phyloP scores from a whole-genome alignment of 2,329 filamentous ascomycete species.

The Cyphellophora europaea region DNA sequence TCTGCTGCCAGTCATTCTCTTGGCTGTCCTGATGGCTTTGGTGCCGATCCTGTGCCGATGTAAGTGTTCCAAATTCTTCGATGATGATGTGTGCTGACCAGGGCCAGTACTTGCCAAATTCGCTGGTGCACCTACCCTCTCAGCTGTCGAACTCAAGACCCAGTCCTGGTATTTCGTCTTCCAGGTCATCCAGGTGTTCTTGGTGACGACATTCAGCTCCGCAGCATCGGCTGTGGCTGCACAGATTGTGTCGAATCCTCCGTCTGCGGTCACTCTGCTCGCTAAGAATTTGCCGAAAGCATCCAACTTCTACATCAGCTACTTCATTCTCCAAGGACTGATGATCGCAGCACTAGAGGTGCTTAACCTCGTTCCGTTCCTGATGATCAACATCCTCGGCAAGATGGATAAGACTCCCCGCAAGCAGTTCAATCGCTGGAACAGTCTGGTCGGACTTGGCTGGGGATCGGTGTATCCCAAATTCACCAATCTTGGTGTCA shows the following conservation, averaged over 20 bases:
- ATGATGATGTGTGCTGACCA: not conserved
- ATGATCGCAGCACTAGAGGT: slow-evolving; percentile 47
- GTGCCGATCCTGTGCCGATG: slow-evolving; percentile 73
- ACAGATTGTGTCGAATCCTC: slow-evolving; percentile 57
- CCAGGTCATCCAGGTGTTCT: slow-evolving; percentile 75
- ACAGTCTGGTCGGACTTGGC: slow-evolving; percentile 60
- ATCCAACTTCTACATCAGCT: slow-evolving; percentile 91
- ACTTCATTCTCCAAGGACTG: slow-evolving; percentile 86
- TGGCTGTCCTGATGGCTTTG: slow-evolving; percentile 77
- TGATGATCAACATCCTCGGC: slow-evolving; percentile 14
- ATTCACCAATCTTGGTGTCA: slow-evolving; percentile 76
- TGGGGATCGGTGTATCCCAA: slow-evolving; percentile 81
- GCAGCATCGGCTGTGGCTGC: slow-evolving; percentile 59
- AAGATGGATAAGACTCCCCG: slow-evolving; percentile 52
- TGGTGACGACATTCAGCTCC: slow-evolving; percentile 75
- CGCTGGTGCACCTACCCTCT: slow-evolving; percentile 68
- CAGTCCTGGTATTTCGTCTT: slow-evolving; percentile 77
- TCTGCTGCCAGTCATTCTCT: slow-evolving; percentile 67
- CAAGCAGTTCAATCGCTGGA: slow-evolving; percentile 67
- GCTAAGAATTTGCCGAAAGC: slow-evolving; percentile 71
- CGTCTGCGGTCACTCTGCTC: slow-evolving; percentile 54
- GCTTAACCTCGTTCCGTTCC: slow-evolving; percentile 16
- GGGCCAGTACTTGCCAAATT: slow-evolving; percentile 57
- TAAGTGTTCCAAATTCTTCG: slow-evolving; percentile 34
- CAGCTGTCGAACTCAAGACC: slow-evolving; percentile 75